Evolutionary conservation across 345 rosid species (phyloP), one percentile per base, ranked within the genome.

Genomic region (Cardamine resedifolia): DNA sequence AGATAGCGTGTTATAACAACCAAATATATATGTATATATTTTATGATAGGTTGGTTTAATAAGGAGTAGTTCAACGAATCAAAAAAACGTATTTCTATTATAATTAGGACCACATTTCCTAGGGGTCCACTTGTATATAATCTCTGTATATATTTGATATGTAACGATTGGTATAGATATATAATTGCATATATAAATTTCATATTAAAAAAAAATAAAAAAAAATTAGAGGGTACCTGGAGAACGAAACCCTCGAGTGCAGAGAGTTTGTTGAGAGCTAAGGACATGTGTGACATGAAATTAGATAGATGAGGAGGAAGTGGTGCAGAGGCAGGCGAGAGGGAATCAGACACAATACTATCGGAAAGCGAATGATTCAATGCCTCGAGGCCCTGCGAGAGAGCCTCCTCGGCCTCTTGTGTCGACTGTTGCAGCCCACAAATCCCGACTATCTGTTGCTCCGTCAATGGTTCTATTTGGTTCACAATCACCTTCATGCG

Each of bases 231-330:
- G 34, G 47, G 19, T 79, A 96, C 99, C 99, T 96, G 98, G 76
- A 92, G 85, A 63, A 96, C 97, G 50, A 92, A 90, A 39, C 88
- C 89, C 81, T 96, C 96, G 15, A 90, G 81, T 12, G 94, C 71
- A 26, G 98, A 88, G 75, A 96, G 98, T 84, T 96, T 96, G 86
- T 81, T 96, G 81, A 96, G 90, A 79, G 98, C 99, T 1, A 84
- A 33, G 50, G 98, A 90, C 99, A 96, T 96, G 48, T 92, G 98
- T 51, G 90, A 87, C 98, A 96, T 96, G 84, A 87, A 92, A 82
- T 87, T 96, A 23, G 88, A 82, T 90, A 92, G 83, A 82, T 88
- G 88, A 7, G 97, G 90, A 56, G 90, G 88, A 80, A 86, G 84
- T 18, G 89, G 88, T 65, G 98, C 87, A 57, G 80, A 82, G 72